These are phyloP conservation scores for Hemerocallis citrina DNA, from an alignment of 106 monocot species.

Conservation along the genomic window DNA sequence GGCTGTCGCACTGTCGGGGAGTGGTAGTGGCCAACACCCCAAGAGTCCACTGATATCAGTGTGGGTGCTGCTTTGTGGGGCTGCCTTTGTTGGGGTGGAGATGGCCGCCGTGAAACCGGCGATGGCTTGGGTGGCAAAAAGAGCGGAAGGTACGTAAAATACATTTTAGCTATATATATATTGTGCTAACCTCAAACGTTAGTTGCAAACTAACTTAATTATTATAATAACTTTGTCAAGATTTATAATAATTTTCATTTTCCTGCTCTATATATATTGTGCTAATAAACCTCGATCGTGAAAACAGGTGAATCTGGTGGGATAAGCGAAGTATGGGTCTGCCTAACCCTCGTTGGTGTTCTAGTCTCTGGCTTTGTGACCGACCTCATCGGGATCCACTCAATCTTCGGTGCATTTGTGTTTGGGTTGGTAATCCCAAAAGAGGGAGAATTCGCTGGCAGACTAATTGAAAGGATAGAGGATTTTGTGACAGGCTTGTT, in stretches of 20 bases:
- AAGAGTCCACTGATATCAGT: conserved; percentile 49
- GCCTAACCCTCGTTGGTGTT: conserved; percentile 42
- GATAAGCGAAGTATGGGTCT: conserved; percentile 52
- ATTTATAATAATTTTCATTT: too few species aligned
- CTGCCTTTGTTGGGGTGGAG: conserved; percentile 36
- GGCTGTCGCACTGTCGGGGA: conserved; percentile 67
- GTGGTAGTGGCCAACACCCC: conserved; percentile 18
- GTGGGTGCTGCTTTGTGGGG: conserved; percentile 52
- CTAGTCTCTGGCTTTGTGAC: conserved; percentile 55
- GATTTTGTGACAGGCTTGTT: conserved; percentile 75
- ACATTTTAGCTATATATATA: too few species aligned
- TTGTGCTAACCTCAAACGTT: too few species aligned
- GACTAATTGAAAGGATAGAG: conserved; percentile 66
- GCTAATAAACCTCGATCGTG: background rate
- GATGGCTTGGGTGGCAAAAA: conserved; percentile 46
- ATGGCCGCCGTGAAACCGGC: conserved; percentile 32
- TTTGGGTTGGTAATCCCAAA: conserved; percentile 68
- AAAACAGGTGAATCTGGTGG: conserved; percentile 11
- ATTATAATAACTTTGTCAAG: too few species aligned
- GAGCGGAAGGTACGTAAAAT: conserved; percentile 20
- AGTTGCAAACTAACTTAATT: too few species aligned
- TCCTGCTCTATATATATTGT: too few species aligned
- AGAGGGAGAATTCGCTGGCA: conserved; percentile 50
- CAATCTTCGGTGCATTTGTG: conserved; percentile 86
- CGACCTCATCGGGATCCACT: conserved; percentile 71